Evolutionary conservation across 208 protist genomes (phyloP).

Genomic region (Giardia muris): DNA sequence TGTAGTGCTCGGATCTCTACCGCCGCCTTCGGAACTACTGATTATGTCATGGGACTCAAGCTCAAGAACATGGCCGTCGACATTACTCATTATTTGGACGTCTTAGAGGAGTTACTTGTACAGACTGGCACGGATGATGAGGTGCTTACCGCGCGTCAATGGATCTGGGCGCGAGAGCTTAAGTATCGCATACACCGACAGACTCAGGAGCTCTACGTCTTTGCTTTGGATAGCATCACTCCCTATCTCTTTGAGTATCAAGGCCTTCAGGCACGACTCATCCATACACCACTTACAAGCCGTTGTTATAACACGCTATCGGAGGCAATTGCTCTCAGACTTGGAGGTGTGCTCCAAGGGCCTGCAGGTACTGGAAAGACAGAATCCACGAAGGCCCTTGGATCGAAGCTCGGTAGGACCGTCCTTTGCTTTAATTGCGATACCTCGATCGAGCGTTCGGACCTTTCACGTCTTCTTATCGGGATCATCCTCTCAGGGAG

Average conservation of each 20-base stretch:
- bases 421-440: slow-evolving; percentile 90
- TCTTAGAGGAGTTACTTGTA: slow-evolving; percentile 27
- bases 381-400: slow-evolving; percentile 78
- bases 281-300: slow-evolving; percentile 49
- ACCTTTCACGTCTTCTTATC: slow-evolving; percentile 48
- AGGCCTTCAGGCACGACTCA: slow-evolving; percentile 32
- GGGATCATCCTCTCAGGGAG: slow-evolving; percentile 48
- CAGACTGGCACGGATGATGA: slow-evolving; percentile 27
- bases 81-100: not conserved
- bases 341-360: slow-evolving; percentile 59
- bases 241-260: slow-evolving; percentile 54
- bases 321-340: slow-evolving; percentile 38
- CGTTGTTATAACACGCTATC: slow-evolving; percentile 45
- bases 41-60: not conserved
- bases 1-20: not conserved
- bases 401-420: slow-evolving; percentile 61
- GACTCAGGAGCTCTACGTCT: slow-evolving; percentile 42
- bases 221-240: slow-evolving; percentile 55
- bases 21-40: not conserved
- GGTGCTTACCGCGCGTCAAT: slow-evolving; percentile 58
- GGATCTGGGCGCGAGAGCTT: slow-evolving; percentile 54
- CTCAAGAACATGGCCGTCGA: not conserved
- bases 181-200: slow-evolving; percentile 40
- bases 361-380: slow-evolving; percentile 86
- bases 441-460: slow-evolving; percentile 68